A percentile compares a stretch with the other conserved stretches of the same genome.
Evolutionary conservation across 306 rosid species (phyloP).

Genomic region (Glycine latifolia): DNA sequence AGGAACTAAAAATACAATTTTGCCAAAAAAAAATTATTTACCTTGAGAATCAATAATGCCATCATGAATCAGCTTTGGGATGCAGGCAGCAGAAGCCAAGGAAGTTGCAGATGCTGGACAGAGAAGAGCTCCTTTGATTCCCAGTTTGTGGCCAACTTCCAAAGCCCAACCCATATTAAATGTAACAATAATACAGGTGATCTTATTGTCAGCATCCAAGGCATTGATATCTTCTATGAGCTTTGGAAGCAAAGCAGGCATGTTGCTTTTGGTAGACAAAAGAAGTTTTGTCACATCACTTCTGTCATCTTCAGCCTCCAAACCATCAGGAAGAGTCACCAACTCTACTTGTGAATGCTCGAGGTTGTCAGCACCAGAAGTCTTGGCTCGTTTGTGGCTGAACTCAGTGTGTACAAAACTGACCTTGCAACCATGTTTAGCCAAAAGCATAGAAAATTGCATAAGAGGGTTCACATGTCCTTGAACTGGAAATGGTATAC

Average conservation of each 20-base stretch:
- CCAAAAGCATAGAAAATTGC: constrained; percentile 45
- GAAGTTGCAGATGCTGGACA: constrained; percentile 54
- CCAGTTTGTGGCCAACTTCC: constrained; percentile 55
- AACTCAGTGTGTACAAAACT: constrained; percentile 50
- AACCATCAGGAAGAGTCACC: constrained; percentile 55
- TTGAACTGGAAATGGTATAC: constrained; percentile 48
- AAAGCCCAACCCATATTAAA: constrained; percentile 55
- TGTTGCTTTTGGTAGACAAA: not conserved
- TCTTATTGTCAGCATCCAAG: constrained; percentile 14
- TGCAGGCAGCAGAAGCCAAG: constrained; percentile 19
- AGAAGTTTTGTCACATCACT: not conserved
- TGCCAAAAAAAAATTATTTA: not conserved
- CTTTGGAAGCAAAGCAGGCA: constrained; percentile 53
- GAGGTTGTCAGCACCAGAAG: not conserved
- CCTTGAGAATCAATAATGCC: constrained; percentile 49
- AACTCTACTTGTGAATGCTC: constrained; percentile 11
- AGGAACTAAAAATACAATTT: too few relatives aligned
- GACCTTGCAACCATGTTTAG: constrained; percentile 54
- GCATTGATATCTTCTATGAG: constrained; percentile 51
- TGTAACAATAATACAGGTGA: constrained; percentile 52
- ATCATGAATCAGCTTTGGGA: constrained; percentile 54
- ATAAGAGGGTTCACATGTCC: constrained; percentile 57
- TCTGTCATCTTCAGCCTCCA: constrained; percentile 52
- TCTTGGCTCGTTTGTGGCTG: constrained; percentile 15
- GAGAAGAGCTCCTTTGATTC: constrained; percentile 49